These are phyloP conservation scores for Gynostemma pentaphyllum DNA, from an alignment of 306 rosid genomes.

Conservation along the genomic window DNA sequence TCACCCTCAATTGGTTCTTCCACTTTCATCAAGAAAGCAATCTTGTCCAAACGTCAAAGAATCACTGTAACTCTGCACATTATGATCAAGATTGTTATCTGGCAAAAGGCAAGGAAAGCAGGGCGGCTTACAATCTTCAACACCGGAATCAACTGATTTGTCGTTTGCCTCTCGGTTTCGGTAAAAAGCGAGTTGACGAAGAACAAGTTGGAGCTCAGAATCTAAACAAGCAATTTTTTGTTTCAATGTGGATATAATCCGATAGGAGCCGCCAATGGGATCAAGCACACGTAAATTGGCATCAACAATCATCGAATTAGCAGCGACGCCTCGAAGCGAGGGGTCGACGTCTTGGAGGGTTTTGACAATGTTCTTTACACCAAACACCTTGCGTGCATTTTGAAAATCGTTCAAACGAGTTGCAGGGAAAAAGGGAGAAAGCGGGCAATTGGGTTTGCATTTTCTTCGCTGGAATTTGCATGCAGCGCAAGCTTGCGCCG, in stretches of 20 bases:
- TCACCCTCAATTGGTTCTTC: no score
- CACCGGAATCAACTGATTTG: no score
- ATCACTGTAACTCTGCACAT: no score
- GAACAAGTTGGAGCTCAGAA: neutral
- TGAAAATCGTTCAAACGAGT: neutral
- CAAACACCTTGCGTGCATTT: neutral
- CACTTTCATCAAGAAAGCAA: no score
- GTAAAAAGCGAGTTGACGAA: neutral
- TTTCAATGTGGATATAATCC: neutral
- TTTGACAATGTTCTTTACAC: neutral
- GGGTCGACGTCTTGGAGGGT: neutral
- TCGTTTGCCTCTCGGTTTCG: neutral
- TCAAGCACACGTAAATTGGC: neutral
- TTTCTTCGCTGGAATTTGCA: conserved; percentile 8
- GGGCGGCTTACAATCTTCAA: no score
- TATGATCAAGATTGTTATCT: no score
- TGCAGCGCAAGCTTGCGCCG: neutral
- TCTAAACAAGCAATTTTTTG: neutral
- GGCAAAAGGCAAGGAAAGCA: no score
- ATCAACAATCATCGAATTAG: neutral
- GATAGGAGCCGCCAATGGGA: neutral
- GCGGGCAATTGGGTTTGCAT: neutral
- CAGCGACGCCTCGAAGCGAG: neutral
- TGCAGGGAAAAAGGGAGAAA: conserved; percentile 1
- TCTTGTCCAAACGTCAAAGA: no score